A percentile compares a stretch with the other conserved stretches of the same genome.
Conservation (phyloP, 345 rosid genomes). For the Streptanthus diversifolius region DNA sequence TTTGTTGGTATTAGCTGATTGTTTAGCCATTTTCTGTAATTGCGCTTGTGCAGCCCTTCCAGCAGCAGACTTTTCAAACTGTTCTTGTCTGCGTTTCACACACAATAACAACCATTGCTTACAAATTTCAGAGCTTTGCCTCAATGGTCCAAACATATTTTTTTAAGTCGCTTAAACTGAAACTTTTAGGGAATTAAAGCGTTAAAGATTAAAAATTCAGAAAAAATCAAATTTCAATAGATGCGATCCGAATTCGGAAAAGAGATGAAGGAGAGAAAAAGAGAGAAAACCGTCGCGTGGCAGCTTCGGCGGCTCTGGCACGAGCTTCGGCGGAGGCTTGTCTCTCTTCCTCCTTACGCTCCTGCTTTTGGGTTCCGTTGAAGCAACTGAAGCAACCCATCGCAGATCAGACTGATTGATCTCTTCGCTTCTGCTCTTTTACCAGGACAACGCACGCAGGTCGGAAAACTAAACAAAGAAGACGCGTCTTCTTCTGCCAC, state of each 20-base stretch:
- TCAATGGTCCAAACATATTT: background rate
- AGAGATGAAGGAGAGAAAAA: background rate
- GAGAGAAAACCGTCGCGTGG: slow-evolving; percentile 60
- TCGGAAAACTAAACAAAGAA: background rate
- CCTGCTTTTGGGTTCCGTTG: slow-evolving; percentile 52
- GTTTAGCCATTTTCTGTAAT: slow-evolving; percentile 66
- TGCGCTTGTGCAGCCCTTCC: slow-evolving; percentile 94
- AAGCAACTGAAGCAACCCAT: slow-evolving; percentile 81
- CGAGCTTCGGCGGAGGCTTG: slow-evolving; percentile 86
- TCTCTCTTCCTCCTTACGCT: slow-evolving; percentile 64
- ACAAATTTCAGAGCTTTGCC: background rate
- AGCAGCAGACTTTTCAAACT: slow-evolving; percentile 81
- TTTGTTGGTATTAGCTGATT: slow-evolving; percentile 57
- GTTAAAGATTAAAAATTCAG: background rate
- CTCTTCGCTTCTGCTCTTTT: slow-evolving; percentile 21
- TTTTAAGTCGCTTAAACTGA: background rate
- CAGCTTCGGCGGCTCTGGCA: slow-evolving; percentile 96
- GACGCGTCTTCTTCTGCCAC: slow-evolving; percentile 22
- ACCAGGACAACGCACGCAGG: background rate
- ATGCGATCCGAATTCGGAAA: background rate
- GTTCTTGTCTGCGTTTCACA: slow-evolving; percentile 60
- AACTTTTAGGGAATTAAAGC: background rate
- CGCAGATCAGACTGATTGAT: slow-evolving; percentile 16
- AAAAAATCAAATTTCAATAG: background rate
- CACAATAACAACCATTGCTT: background rate